Base-by-base conservation (phyloP, 2,329 filamentous ascomycete genomes). In the Colletotrichum viniferum region DNA sequence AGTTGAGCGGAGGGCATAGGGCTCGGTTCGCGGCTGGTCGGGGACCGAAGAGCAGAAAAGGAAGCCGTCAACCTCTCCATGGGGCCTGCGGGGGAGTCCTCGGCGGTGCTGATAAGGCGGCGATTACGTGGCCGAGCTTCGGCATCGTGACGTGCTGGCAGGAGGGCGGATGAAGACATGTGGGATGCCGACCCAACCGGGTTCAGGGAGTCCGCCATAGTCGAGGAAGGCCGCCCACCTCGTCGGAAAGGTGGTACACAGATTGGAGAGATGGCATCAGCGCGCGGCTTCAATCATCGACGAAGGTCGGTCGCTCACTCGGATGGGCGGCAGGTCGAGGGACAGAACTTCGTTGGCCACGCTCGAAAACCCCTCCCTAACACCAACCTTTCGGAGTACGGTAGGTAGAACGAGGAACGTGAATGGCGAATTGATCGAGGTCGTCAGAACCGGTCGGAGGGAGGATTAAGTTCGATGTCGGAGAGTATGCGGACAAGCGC, bases 101-200 rank as follows among this genome's bases (percentile, higher is more conserved):
- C 79, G 71, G 79, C 80, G 21, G 81, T 78, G 75, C 82, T 84
- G 66, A 83, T 82, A 36, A 85, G 83, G 63, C 87, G 88, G 71
- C 89, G 87, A 77, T 89, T 90, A 74, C 90, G 88, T 69, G 89
- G 87, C 30, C 89, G 88, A 71, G 86, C 79, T 72, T 86, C 85
- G 76, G 85, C 81, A 77, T 87, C 85, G 73, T 83, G 84, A 64
- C 85, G 84, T 77, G 85, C 81, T 56, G 87, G 83, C 67, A 84
- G 83, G 69, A 87, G 80, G 63, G 85, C 85, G 56, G 88, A 89
- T 70, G 89, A 87, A 72, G 87, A 84, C 81, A 86, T 84, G 78
- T 84, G 82, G 76, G 83, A 83, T 76, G 82, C 80, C 69, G 79
- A 76, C 74, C 80, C 80, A 73, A 78, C 78, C 76, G 82, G 79